A percentile compares a stretch with the other conserved stretches of the same genome.
Conservation (phyloP, 1,139 yeast genomes). For the Chernovozyma aurita region DNA sequence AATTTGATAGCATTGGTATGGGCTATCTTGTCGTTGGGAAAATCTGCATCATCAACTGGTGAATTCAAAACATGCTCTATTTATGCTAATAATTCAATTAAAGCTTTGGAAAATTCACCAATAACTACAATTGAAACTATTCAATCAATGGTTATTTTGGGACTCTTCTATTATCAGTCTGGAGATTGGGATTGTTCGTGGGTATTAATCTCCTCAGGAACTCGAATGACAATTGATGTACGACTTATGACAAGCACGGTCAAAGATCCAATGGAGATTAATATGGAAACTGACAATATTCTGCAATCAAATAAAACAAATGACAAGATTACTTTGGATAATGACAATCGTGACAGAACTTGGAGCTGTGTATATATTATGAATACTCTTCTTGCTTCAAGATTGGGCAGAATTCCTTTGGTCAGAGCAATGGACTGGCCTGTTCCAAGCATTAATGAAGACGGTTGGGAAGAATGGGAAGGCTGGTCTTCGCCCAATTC, state of each 20-base stretch:
- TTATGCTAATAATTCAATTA: conserved; percentile 19
- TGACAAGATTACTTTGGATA: conserved; percentile 12
- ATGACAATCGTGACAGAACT: conserved; percentile 19
- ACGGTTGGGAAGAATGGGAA: conserved; percentile 26
- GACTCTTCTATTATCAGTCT: conserved; percentile 17
- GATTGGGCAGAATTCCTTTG: conserved; percentile 22
- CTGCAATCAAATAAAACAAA: neutral
- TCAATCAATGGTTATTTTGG: conserved; percentile 20
- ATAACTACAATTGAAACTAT: conserved; percentile 22
- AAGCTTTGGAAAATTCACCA: conserved; percentile 20
- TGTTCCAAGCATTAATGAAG: conserved; percentile 15
- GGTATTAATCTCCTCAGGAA: conserved; percentile 20
- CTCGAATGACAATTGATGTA: conserved; percentile 24
- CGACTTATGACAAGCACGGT: conserved; percentile 17
- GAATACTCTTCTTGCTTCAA: conserved; percentile 19
- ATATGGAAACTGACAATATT: neutral
- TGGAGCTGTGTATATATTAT: conserved; percentile 20
- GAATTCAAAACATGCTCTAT: conserved; percentile 1
- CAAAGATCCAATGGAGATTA: conserved; percentile 5
- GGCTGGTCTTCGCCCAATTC: conserved; percentile 16
- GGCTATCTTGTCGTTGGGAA: conserved; percentile 19
- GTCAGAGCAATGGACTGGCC: conserved; percentile 23
- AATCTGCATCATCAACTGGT: conserved; percentile 8
- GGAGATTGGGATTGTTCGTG: conserved; percentile 25
- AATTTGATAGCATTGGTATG: conserved; percentile 19